Conservation (phyloP, 1,284 basidiomycete genomes). For the Cutaneotrichosporon mucoides region DNA sequence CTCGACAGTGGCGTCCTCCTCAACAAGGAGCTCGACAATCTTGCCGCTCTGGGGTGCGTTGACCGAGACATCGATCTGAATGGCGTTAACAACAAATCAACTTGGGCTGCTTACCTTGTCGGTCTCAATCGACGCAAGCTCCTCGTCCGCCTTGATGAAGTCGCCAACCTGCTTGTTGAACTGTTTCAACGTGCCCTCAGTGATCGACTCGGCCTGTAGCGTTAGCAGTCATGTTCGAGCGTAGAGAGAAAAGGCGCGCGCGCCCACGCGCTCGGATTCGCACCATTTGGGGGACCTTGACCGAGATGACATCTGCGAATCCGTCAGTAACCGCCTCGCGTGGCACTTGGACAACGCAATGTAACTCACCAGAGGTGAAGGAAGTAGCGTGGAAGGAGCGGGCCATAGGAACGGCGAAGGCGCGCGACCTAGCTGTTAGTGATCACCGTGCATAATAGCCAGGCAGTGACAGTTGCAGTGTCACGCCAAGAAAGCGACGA, state of each 20-base stretch:
- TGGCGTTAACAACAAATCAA: neutral
- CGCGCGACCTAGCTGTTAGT: slow-evolving; percentile 6
- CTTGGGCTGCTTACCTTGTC: slow-evolving; percentile 68
- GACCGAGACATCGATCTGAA: slow-evolving; percentile 92
- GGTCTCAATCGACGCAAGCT: slow-evolving; percentile 96
- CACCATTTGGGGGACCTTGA: slow-evolving; percentile 94
- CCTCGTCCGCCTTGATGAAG: slow-evolving; percentile 84
- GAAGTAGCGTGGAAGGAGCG: slow-evolving; percentile 17
- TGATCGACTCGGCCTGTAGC: slow-evolving; percentile 81
- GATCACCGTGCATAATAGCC: neutral
- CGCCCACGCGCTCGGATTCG: slow-evolving; percentile 1
- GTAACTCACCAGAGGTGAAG: slow-evolving; percentile 13
- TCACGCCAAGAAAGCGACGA: neutral
- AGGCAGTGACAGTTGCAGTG: neutral
- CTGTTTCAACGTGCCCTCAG: slow-evolving; percentile 92
- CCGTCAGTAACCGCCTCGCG: neutral
- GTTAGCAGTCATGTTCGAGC: slow-evolving; percentile 1
- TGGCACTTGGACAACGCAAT: no score
- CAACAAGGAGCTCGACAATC: slow-evolving; percentile 79
- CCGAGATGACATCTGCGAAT: slow-evolving; percentile 27
- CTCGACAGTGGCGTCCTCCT: slow-evolving; percentile 89
- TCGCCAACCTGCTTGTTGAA: slow-evolving; percentile 96
- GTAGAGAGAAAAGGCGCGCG: no score
- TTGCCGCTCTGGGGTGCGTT: slow-evolving; percentile 88
- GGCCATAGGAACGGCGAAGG: slow-evolving; percentile 7